Evolutionary conservation across 148 eudicot genomes (phyloP), one percentile per base, ranked within the genome.

Genomic region (Rhododendron williamsianum): DNA sequence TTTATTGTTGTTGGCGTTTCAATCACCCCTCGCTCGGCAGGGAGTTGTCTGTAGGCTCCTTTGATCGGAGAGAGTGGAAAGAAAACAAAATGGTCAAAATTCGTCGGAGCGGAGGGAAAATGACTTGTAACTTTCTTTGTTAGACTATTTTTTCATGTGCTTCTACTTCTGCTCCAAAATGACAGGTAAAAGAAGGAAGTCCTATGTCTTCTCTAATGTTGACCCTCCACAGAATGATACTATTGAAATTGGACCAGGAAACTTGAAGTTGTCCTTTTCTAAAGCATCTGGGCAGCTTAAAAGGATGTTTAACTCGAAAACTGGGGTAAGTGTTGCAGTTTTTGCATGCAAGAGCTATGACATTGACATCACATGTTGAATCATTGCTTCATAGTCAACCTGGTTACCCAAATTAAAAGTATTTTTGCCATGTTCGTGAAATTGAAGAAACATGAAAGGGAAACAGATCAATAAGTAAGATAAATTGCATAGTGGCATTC

Each of bases 201-300:
- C 85, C 69, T 73, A 38, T 82, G 12, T 35, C 36, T 85, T 35
- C 36, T 85, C 89, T 80, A 78, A 78, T 80, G 48, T 52, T 74
- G 87, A 88, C 65, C 60, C 58, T 88, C 89, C 88, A 76, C 78
- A 72, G 51, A 87, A 90, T 21, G 91, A 90, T 71, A 91, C 84
- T 25, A 87, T 93, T 82, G 93, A 93, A 84, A 89, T 96, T 86
- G 98, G 98, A 83, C 93, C 91, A 45, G 98, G 98, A 85, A 89
- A 92, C 86, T 88, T 96, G 87, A 94, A 93, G 90, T 86, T 93
- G 95, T 89, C 91, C 7, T 94, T 91, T 90, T 96, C 96, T 81
- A 82, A 86, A 79, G 46, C 83, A 76, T 87, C 98, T 52, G 98
- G 95, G 83, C 91, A 91, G 87, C 92, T 93, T 60, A 88, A 69